Evolutionary conservation across 768 basidiomycete species (phyloP).

Genomic region (Lentinula edodes): DNA sequence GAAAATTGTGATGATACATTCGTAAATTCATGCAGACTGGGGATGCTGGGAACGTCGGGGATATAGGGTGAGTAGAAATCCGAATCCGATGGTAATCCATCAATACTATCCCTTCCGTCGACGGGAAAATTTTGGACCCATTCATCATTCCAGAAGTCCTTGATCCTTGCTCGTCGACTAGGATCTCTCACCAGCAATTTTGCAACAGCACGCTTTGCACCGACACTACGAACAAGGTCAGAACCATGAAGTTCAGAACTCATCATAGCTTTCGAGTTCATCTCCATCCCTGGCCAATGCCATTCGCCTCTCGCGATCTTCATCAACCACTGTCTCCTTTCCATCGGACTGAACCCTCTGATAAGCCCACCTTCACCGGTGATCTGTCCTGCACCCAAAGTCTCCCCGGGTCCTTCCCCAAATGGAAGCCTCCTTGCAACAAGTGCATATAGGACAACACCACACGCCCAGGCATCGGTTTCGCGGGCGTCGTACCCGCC

Average conservation of each 20-base stretch:
- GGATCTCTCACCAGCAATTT: conserved; percentile 68
- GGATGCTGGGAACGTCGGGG: not conserved
- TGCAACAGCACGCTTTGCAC: conserved; percentile 50
- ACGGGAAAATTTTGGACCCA: conserved; percentile 20
- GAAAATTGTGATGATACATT: not conserved
- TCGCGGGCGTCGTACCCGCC: conserved; percentile 74
- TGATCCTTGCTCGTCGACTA: conserved; percentile 52
- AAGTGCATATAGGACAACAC: conserved; percentile 81
- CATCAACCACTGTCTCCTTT: conserved; percentile 60
- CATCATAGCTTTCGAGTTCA: not conserved
- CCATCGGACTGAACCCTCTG: conserved; percentile 22
- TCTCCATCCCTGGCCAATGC: conserved; percentile 49
- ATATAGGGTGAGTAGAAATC: not conserved
- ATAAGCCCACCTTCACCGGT: conserved; percentile 14
- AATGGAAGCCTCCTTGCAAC: conserved; percentile 71
- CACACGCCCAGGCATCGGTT: conserved; percentile 88
- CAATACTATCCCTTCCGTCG: not conserved
- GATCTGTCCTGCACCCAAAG: conserved; percentile 15
- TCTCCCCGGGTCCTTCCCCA: conserved; percentile 40
- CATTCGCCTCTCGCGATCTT: conserved; percentile 79
- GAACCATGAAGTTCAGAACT: conserved; percentile 30
- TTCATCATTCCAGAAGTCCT: conserved; percentile 56
- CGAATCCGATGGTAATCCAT: not conserved
- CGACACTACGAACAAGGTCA: conserved; percentile 32
- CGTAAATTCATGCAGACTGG: not conserved